phyloP scores from a whole-genome alignment of 2,329 filamentous ascomycete species.

The Periconia macrospinosa region DNA sequence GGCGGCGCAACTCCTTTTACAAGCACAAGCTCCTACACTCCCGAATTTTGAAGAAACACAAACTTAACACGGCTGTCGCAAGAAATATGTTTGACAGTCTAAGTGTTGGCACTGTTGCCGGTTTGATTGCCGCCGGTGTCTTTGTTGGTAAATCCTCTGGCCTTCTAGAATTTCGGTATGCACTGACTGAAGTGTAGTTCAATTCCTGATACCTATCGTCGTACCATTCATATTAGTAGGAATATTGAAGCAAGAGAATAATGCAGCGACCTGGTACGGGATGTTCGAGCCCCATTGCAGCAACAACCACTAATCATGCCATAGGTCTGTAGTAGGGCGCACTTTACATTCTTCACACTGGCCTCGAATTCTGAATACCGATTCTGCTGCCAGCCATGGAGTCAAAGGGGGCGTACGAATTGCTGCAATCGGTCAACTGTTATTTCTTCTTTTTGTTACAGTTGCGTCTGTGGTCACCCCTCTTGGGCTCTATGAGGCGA shows the following conservation, averaged over 20 bases:
- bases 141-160: no score
- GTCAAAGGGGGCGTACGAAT: conserved; percentile 37
- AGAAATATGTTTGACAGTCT: no score
- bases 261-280: conserved; percentile 17
- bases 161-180: no score
- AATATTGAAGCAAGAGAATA: conserved; percentile 10
- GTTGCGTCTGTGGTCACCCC: conserved; percentile 51
- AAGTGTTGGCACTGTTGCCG: conserved; percentile 45
- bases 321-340: conserved; percentile 43
- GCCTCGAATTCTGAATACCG: conserved; percentile 46
- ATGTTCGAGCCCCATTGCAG: neutral
- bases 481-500: conserved; percentile 47
- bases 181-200: no score
- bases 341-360: conserved; percentile 47
- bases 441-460: conserved; percentile 38
- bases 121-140: conserved; percentile 43
- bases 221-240: conserved; percentile 14
- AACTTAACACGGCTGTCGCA: no score
- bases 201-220: conserved; percentile 8
- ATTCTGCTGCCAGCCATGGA: conserved; percentile 35
- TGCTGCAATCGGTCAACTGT: conserved; percentile 26
- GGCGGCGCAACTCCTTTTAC: no score
- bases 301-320: conserved; percentile 29
- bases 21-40: no score
- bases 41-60: no score